Evolutionary conservation across 257 asterid genomes (phyloP).

Genomic region (Prunella vulgaris): DNA sequence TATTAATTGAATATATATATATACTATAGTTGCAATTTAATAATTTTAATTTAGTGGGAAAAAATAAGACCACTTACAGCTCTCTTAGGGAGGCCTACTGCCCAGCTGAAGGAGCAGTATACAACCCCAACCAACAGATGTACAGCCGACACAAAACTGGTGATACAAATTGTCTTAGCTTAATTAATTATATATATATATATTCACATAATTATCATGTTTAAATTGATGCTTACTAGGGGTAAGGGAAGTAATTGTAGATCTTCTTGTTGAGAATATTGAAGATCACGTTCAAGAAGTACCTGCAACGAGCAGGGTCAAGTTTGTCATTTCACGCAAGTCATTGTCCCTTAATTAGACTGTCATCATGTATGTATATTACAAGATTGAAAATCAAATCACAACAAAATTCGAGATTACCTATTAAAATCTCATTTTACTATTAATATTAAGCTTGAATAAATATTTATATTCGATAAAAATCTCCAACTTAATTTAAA

Average conservation of each 20-base stretch:
- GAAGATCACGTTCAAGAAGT: constrained; percentile 89
- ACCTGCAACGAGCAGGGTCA: constrained; percentile 37
- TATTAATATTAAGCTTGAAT: no score
- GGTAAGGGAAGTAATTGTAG: constrained; percentile 96
- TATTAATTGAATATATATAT: no score
- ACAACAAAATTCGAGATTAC: no score
- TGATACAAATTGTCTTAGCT: constrained; percentile 15
- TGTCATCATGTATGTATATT: no score
- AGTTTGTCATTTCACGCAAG: constrained; percentile 15
- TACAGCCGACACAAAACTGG: constrained; percentile 81
- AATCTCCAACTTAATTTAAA: no score
- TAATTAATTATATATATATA: no score
- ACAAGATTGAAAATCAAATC: no score
- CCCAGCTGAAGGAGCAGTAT: constrained; percentile 75
- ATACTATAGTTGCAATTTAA: no score
- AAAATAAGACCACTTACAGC: constrained; percentile 54
- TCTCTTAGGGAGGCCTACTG: constrained; percentile 87
- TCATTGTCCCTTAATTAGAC: neutral
- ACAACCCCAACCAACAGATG: constrained; percentile 77
- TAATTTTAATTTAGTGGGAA: no score
- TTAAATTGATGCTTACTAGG: constrained; percentile 53
- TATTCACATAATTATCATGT: no score
- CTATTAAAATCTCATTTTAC: no score
- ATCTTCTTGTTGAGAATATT: constrained; percentile 97
- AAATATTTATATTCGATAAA: no score